Evolutionary conservation across 2,329 filamentous ascomycete species (phyloP).

Genomic region (Pezicula carpinea): DNA sequence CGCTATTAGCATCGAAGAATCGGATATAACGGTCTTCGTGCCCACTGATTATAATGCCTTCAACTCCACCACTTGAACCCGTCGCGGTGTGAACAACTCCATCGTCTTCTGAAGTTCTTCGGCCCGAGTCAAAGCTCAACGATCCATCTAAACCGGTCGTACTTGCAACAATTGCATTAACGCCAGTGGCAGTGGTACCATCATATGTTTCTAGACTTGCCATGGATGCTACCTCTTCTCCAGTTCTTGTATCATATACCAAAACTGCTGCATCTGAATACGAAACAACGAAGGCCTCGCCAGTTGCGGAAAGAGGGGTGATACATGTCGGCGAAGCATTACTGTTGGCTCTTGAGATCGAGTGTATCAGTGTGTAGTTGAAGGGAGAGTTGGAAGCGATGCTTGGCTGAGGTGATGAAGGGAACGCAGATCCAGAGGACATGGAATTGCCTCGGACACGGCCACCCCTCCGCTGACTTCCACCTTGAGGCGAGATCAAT

Average conservation of each 20-base stretch:
- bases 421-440: slow-evolving; percentile 88
- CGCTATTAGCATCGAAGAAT: slow-evolving; percentile 98
- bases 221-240: slow-evolving; percentile 90
- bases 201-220: slow-evolving; percentile 92
- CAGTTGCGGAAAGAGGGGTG: slow-evolving; percentile 74
- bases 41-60: slow-evolving; percentile 91
- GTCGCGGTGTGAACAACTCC: slow-evolving; percentile 79
- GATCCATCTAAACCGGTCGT: slow-evolving; percentile 72
- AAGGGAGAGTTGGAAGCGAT: slow-evolving; percentile 83
- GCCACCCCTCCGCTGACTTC: slow-evolving; percentile 60
- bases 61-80: slow-evolving; percentile 70
- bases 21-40: slow-evolving; percentile 95
- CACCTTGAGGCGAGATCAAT: slow-evolving; percentile 72
- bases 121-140: slow-evolving; percentile 55
- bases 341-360: slow-evolving; percentile 66
- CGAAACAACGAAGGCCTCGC: slow-evolving; percentile 87
- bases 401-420: slow-evolving; percentile 83
- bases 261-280: slow-evolving; percentile 88
- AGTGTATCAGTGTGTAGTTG: slow-evolving; percentile 81
- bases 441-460: slow-evolving; percentile 87
- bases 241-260: slow-evolving; percentile 87
- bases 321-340: slow-evolving; percentile 85
- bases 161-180: slow-evolving; percentile 88
- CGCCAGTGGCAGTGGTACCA: slow-evolving; percentile 72
- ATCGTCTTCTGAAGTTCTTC: slow-evolving; percentile 63